Base-by-base conservation (phyloP, 495 filamentous ascomycete genomes). In the Letharia columbiana region DNA sequence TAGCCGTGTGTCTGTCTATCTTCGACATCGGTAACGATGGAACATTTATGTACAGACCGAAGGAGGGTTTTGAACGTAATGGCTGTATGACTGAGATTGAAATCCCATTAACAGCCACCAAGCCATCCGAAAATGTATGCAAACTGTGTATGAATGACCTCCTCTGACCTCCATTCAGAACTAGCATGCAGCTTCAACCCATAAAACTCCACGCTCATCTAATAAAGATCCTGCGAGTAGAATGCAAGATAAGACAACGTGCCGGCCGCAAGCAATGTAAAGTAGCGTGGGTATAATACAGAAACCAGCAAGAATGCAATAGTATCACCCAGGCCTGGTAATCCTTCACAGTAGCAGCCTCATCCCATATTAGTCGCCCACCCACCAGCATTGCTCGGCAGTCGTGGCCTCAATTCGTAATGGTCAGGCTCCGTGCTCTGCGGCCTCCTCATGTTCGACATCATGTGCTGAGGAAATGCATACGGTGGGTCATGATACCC, bases 361-460 rank as follows among this genome's bases (percentile, higher is more conserved):
- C 39, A 66, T 20, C 57, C 64, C 64, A 66, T 61, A n/a, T 20
- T 61, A 23, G 50, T 45, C 11, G 64, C 64, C 64, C 64, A 66
- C 37, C 61, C 60, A 28, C 50, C 41, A 33, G 15, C 13, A 49
- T 52, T 68, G 66, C 73, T 76, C 68, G 77, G 40, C 71, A 73
- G 64, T 71, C 78, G 75, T 61, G 83, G 79, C 74, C 84, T 87
- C 70, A 82, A 80, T 52, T 88, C 87, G 68, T 89, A 92, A 47
- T 81, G 76, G 44, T 85, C 83, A 3, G 89, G 88, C 66, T 91
- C 88, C 4, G 86, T 83, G 77, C 88, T 91, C 20, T 83, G 84
- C 2, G 85, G 85, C 60, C 88, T 83, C 62, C 87, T 82, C 67
- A 89, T 84, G 64, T 86, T 82, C 41, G 84, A 80, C 66, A 81